Conservation (phyloP, 2,329 filamentous ascomycete species). For the Neonectria coccinea region DNA sequence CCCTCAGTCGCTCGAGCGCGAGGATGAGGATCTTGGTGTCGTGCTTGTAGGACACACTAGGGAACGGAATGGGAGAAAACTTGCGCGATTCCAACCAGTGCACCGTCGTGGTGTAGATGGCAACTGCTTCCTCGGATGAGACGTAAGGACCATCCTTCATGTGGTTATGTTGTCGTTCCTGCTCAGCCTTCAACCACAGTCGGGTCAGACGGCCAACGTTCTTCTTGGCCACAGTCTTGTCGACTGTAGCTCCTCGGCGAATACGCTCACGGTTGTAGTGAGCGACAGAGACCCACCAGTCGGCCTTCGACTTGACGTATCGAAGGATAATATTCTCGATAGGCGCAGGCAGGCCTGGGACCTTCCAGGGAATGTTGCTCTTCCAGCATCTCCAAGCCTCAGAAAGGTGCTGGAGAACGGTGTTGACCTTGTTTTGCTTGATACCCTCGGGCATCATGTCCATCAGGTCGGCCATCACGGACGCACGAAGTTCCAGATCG, state of each 20-base stretch:
- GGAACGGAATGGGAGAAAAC: slow-evolving; percentile 98
- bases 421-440: slow-evolving; percentile 99
- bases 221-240: slow-evolving; percentile 99
- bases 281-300: slow-evolving; percentile 99
- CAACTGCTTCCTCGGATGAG: slow-evolving; percentile 97
- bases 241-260: slow-evolving; percentile 93
- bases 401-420: slow-evolving; percentile 94
- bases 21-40: slow-evolving; percentile 99
- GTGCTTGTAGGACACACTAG: slow-evolving; percentile 98
- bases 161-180: slow-evolving; percentile 98
- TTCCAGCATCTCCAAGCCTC: slow-evolving; percentile 99
- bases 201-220: slow-evolving; percentile 94
- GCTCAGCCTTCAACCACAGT: slow-evolving; percentile 97
- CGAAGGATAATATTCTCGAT: slow-evolving; percentile 99
- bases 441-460: slow-evolving; percentile 99
- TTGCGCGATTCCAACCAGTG: slow-evolving; percentile 99
- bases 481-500: slow-evolving; percentile 94
- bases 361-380: slow-evolving; percentile 99
- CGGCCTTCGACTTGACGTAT: slow-evolving; percentile 98
- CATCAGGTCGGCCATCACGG: slow-evolving; percentile 98
- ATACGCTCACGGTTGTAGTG: slow-evolving; percentile 99
- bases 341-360: slow-evolving; percentile 92
- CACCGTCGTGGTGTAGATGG: slow-evolving; percentile 98
- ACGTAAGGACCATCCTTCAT: slow-evolving; percentile 99
- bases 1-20: slow-evolving; percentile 89